phyloP scores from a whole-genome alignment of 495 filamentous ascomycete species.

The Penicillium silybi region DNA sequence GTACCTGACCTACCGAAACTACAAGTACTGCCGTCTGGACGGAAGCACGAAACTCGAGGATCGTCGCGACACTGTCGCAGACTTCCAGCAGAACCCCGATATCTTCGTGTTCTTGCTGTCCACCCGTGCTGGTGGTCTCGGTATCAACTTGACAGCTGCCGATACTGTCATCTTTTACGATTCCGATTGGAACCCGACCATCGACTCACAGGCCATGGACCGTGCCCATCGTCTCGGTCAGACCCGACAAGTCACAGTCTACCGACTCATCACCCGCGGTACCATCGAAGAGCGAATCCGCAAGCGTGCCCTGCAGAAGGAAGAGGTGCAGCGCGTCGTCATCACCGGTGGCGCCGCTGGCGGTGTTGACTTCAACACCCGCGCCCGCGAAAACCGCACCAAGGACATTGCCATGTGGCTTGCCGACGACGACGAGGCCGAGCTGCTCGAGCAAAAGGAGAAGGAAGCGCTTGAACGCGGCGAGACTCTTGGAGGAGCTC shows the following conservation, averaged over 20 bases:
- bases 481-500: slow-evolving; percentile 44
- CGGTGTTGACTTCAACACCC: slow-evolving; percentile 90
- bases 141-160: slow-evolving; percentile 93
- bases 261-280: slow-evolving; percentile 92
- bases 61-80: slow-evolving; percentile 90
- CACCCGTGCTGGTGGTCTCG: slow-evolving; percentile 93
- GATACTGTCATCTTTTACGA: slow-evolving; percentile 99
- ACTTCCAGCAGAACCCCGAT: slow-evolving; percentile 88
- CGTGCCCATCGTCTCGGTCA: slow-evolving; percentile 97
- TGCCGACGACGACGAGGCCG: slow-evolving; percentile 90
- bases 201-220: slow-evolving; percentile 98
- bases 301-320: slow-evolving; percentile 95
- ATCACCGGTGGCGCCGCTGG: slow-evolving; percentile 84
- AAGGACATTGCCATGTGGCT: slow-evolving; percentile 98
- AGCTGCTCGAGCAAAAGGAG: slow-evolving; percentile 84
- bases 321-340: slow-evolving; percentile 98
- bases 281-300: slow-evolving; percentile 99
- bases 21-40: slow-evolving; percentile 95
- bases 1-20: slow-evolving; percentile 96
- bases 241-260: slow-evolving; percentile 93
- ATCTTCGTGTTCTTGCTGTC: slow-evolving; percentile 96
- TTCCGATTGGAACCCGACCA: slow-evolving; percentile 98
- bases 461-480: slow-evolving; percentile 66
- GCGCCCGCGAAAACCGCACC: slow-evolving; percentile 82
- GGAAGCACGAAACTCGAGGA: slow-evolving; percentile 98